phyloP scores from a whole-genome alignment of 1,284 basidiomycete genomes.

The Entoloma clypeatum region DNA sequence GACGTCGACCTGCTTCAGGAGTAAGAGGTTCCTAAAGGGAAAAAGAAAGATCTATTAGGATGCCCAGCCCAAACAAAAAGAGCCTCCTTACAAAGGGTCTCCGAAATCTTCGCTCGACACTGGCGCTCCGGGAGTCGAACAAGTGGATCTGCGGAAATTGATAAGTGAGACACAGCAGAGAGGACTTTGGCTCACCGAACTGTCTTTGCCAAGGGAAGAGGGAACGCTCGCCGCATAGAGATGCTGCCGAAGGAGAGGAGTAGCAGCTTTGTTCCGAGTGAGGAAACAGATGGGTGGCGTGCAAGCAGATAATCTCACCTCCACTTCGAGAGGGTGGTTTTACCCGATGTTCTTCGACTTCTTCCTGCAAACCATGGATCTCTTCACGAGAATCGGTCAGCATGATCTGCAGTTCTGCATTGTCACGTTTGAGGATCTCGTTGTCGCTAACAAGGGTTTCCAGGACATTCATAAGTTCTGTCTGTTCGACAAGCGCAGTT shows the following conservation, averaged over 20 bases:
- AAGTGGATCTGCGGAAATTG: constrained; percentile 14
- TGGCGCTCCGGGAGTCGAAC: constrained; percentile 19
- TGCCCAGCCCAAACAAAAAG: neutral
- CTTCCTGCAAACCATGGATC: constrained; percentile 61
- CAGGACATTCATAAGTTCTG: constrained; percentile 65
- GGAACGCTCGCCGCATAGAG: constrained; percentile 40
- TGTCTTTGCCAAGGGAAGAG: constrained; percentile 35
- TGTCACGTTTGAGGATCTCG: constrained; percentile 76
- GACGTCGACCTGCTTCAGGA: constrained; percentile 53
- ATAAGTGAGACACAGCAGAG: neutral
- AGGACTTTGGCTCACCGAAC: constrained; percentile 23
- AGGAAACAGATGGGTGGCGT: neutral
- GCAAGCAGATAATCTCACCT: constrained; percentile 28
- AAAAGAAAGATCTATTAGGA: no score
- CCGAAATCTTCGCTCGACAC: constrained; percentile 27
- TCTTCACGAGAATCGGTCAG: constrained; percentile 79
- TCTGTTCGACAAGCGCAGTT: constrained; percentile 42
- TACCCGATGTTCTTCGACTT: constrained; percentile 68
- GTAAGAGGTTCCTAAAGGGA: constrained; percentile 53
- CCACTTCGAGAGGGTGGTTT: constrained; percentile 37
- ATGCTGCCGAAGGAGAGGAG: constrained; percentile 39
- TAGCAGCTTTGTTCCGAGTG: constrained; percentile 22
- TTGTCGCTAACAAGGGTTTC: constrained; percentile 83
- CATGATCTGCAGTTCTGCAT: constrained; percentile 71
- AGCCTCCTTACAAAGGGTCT: constrained; percentile 38